Evolutionary conservation across 805 yeast genomes (phyloP).

Genomic region (Suhomyces tanzawaensis): DNA sequence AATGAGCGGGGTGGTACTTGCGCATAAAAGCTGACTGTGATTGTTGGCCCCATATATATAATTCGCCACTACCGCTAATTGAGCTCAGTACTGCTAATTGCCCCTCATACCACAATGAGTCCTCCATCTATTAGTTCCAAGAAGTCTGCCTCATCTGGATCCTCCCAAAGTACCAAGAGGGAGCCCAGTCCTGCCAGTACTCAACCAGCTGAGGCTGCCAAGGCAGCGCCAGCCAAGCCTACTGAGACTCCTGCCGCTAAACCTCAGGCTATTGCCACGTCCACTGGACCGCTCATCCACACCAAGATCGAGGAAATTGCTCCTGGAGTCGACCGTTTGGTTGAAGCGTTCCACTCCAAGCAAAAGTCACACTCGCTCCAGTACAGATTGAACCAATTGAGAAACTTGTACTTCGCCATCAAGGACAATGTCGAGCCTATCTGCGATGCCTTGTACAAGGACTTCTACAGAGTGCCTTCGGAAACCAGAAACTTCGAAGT

Average conservation of each 20-base stretch:
- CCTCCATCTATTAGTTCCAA: not conserved
- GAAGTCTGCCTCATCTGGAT: not conserved
- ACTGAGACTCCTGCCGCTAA: not conserved
- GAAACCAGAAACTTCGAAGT: constrained; percentile 68
- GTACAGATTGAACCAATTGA: constrained; percentile 58
- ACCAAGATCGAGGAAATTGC: constrained; percentile 53
- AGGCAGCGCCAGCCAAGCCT: not conserved
- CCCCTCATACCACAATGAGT: not conserved
- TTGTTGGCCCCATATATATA: too few relatives aligned
- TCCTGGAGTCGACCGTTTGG: constrained; percentile 41
- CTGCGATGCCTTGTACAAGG: constrained; percentile 57
- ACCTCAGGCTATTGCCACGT: constrained; percentile 1
- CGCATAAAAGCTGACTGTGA: too few relatives aligned
- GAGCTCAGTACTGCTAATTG: too few relatives aligned
- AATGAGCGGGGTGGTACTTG: too few relatives aligned
- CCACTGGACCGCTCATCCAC: constrained; percentile 24
- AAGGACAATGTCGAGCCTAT: constrained; percentile 56
- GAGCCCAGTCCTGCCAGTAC: not conserved
- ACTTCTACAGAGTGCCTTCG: constrained; percentile 60
- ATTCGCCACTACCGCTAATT: too few relatives aligned
- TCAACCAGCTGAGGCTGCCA: not conserved
- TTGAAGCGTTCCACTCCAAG: constrained; percentile 39
- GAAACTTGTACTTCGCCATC: constrained; percentile 63
- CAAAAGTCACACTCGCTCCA: constrained; percentile 52
- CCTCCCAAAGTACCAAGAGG: not conserved